Base-by-base conservation (phyloP, 139 green algal species). In the Coelastrella sp. region DNA sequence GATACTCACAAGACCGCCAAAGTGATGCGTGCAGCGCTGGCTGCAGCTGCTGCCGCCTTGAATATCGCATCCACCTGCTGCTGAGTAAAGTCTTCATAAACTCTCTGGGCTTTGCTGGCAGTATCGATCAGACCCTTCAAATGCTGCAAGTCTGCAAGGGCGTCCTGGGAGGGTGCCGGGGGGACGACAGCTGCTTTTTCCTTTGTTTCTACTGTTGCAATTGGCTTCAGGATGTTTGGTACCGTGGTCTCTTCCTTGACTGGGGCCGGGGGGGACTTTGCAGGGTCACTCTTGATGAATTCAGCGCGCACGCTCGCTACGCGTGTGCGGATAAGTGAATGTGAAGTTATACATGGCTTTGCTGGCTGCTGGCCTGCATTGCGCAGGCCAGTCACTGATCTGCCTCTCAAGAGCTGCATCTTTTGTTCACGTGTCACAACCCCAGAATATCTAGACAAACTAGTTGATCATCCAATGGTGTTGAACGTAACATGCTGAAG, bases 41-140 rank as follows among this genome's bases (percentile, higher is more conserved):
- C 87, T 22, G 87, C 87, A 19, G 63, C 22, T 24, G 87, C 87
- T 65, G 87, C 87, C 20, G 87, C 87, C 76, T 90, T 90, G 76
- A 90, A 90, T n/a, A 90, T 90, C 7, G 24, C 72, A 35, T 90
- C 87, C 6, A 90, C 87, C 20, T 90, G 56, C 35, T 84, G 76
- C 87, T 90, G 87, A 27, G 72, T 63, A 61, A 74, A 90, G 17
- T 74, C 19, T 49, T 20, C n/a, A 58, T 90, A 90, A 7, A 78
- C n/a, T 27, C 65, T 8, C 49, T 84, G 73, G n/a, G 85, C 85
- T 6, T 49, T 58, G 19, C 14, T 61, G 19, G 82, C 82, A n/a
- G 25, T 35, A 1, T 87, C 66, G 27, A 87, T 87, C 12, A 87
- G 8, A 4, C 25, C 61, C 14, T 61, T 60, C 24, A 87, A 63